Conservation (phyloP, 169 alveolate genomes). For the Eimeria brunetti region DNA sequence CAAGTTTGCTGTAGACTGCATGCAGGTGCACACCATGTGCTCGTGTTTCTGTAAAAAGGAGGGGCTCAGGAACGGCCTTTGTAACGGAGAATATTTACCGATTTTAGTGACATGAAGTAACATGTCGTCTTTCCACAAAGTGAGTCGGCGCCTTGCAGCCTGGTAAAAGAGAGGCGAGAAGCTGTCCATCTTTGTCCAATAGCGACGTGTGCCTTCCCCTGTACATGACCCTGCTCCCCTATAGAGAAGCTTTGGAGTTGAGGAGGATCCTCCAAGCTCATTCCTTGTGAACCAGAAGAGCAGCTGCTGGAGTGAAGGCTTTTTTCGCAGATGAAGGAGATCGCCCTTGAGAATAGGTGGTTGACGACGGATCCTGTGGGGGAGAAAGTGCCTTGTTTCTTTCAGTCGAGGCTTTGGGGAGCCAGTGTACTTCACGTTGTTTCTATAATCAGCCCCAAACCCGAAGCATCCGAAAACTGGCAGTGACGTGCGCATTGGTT, state of each 20-base stretch:
- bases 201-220: constrained; percentile 17
- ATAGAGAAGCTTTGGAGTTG: not conserved
- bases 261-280: not conserved
- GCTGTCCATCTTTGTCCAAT: constrained; percentile 54
- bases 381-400: not conserved
- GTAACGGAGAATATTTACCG: not conserved
- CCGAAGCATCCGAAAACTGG: not conserved
- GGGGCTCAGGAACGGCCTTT: not conserved
- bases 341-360: not conserved
- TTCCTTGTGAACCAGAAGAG: not conserved
- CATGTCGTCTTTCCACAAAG: constrained; percentile 24
- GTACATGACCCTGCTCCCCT: not conserved
- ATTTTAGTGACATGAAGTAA: constrained; percentile 27
- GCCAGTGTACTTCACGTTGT: not conserved
- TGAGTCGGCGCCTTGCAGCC: constrained; percentile 56
- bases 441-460: not conserved
- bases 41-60: not conserved
- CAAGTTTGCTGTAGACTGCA: not conserved
- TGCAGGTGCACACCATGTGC: not conserved
- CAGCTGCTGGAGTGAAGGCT: not conserved
- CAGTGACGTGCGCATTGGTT: not conserved
- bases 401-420: not conserved
- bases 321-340: not conserved
- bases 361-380: constrained; percentile 17
- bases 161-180: constrained; percentile 5